Evolutionary conservation across 2,329 filamentous ascomycete genomes (phyloP), one percentile per base, ranked within the genome.

Genomic region (Cladophialophora carrionii): DNA sequence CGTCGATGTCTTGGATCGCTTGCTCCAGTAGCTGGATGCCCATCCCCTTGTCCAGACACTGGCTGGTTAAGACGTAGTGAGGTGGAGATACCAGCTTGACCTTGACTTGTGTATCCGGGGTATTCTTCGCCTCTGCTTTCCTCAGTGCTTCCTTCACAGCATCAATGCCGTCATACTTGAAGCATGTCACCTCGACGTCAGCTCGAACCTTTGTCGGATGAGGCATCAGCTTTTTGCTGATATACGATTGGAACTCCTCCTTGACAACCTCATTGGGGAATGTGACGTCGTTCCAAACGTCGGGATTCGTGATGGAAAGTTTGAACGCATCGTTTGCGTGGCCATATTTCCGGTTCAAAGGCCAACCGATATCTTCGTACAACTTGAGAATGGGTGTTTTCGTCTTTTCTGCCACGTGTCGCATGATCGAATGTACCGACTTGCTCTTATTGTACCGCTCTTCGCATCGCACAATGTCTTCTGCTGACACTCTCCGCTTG

Each of bases 391-490:
- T 96, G n/a, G 94, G 93, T 32, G 88, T 90, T 76, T 90, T 88
- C 51, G 92, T 96, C 86, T 97, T 97, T 83, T 99, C 93, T 72
- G 95, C 94, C 69, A 99, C 95, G 79, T 99, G 95, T 78, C 94
- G 90, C 91, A 99, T 94, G 80, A 99, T 97, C 61, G 92, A 96
- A 81, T 99, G 95, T 48, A 98, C 95, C 84, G 96, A 96, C 85
- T 99, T 99, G 84, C 92, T 91, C 88, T 99, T 99, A 87, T 99
- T 99, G 86, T 97, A 99, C 73, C 95, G 88, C 83, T 99, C 95
- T 78, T 99, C 95, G 78, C 96, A 99, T 83, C 97, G 97, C 73
- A 96, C 85, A 70, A 98, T 95, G 82, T 99, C 95, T 79, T 99
- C 95, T 52, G 95, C 90, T 51, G 93, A 97, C 66, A 99, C 95